Conservation (phyloP, 768 basidiomycete species). For the Mycena indigotica region DNA sequence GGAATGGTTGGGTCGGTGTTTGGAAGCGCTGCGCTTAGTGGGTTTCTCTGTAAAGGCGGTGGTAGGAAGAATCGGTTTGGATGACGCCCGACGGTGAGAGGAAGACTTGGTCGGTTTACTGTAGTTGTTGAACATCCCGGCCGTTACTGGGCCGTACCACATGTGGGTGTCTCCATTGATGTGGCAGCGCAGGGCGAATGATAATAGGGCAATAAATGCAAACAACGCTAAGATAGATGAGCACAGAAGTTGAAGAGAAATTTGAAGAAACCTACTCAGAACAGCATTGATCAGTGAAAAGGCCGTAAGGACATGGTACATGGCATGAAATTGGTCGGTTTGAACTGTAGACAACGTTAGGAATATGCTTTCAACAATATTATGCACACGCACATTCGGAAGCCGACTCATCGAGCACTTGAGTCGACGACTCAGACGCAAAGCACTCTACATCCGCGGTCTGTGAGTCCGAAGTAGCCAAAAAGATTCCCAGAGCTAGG, state of each 20-base stretch:
- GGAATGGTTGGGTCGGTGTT: slow-evolving; percentile 11
- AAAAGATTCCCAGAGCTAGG: slow-evolving; percentile 71
- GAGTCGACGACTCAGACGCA: slow-evolving; percentile 51
- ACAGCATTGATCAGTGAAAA: slow-evolving; percentile 79
- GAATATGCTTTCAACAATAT: not conserved
- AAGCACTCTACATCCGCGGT: slow-evolving; percentile 84
- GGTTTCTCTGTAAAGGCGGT: slow-evolving; percentile 18
- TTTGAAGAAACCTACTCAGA: slow-evolving; percentile 56
- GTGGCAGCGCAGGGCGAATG: slow-evolving; percentile 20
- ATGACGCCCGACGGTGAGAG: slow-evolving; percentile 1
- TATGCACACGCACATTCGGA: slow-evolving; percentile 60
- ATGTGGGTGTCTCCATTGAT: slow-evolving; percentile 30
- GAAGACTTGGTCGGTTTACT: slow-evolving; percentile 11
- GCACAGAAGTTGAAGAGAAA: not conserved
- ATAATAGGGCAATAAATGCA: slow-evolving; percentile 13
- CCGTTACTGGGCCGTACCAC: slow-evolving; percentile 51
- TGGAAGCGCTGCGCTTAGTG: slow-evolving; percentile 3
- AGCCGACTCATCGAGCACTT: slow-evolving; percentile 55
- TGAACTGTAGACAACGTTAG: slow-evolving; percentile 53
- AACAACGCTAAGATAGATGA: slow-evolving; percentile 7
- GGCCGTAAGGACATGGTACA: slow-evolving; percentile 79
- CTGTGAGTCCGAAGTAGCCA: slow-evolving; percentile 75
- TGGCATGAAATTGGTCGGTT: slow-evolving; percentile 86
- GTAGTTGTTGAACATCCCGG: slow-evolving; percentile 30
- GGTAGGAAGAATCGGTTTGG: slow-evolving; percentile 19